Percentiles rank a stretch among this genome's conserved stretches.
Evolutionary conservation across 805 yeast genomes (phyloP).

Genomic region (Starmerella stellata): DNA sequence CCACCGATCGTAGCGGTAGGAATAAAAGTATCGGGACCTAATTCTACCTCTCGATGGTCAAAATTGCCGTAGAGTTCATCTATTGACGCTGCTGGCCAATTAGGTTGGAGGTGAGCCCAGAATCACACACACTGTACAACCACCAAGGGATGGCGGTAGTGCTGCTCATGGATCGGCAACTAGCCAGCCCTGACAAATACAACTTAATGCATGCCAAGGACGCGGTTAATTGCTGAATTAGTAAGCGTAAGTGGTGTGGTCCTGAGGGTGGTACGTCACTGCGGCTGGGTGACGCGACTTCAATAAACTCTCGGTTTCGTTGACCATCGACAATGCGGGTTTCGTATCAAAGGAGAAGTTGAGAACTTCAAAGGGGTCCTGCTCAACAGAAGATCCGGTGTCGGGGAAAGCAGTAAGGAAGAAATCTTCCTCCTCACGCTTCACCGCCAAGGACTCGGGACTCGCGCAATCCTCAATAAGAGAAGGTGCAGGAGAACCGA

Average conservation of each 20-base stretch:
- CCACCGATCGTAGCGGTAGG: slow-evolving; percentile 12
- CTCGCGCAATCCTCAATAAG: slow-evolving; percentile 15
- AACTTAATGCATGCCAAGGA: too few relatives aligned
- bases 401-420: slow-evolving; percentile 8
- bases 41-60: slow-evolving; percentile 13
- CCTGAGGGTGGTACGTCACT: slow-evolving; percentile 14
- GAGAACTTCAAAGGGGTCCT: slow-evolving; percentile 1
- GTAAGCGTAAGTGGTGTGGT: not conserved
- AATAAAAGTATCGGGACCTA: slow-evolving; percentile 15
- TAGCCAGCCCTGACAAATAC: too few relatives aligned
- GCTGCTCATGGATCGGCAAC: too few relatives aligned
- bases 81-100: slow-evolving; percentile 22
- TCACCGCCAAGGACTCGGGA: slow-evolving; percentile 13
- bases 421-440: slow-evolving; percentile 9
- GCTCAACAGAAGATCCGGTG: not conserved
- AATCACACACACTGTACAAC: too few relatives aligned
- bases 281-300: slow-evolving; percentile 22
- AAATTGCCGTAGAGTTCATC: slow-evolving; percentile 18
- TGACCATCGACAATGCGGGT: slow-evolving; percentile 8
- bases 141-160: too few relatives aligned
- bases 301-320: slow-evolving; percentile 15
- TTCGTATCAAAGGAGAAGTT: slow-evolving; percentile 9
- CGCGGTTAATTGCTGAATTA: not conserved
- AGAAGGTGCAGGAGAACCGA: slow-evolving; percentile 15
- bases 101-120: slow-evolving; percentile 13